Percentiles rank a stretch among this genome's conserved stretches.
phyloP scores from a whole-genome alignment of 2,329 filamentous ascomycete genomes.

The Pseudogymnoascus sp. region DNA sequence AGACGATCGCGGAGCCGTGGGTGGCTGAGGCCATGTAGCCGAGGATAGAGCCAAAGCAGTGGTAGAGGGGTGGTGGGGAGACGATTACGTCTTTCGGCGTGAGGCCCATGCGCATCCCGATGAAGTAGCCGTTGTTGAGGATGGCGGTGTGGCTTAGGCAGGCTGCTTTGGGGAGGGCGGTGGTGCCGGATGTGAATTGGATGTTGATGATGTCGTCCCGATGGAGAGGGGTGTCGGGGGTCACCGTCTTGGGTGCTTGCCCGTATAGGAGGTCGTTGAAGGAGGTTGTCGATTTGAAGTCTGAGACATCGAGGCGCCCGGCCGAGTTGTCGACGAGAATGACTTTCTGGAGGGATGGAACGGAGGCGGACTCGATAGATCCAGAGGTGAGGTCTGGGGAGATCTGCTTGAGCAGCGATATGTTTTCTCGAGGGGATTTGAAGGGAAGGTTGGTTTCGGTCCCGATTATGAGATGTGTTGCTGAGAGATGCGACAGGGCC shows the following conservation, averaged over 20 bases:
- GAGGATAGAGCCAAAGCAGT: constrained; percentile 84
- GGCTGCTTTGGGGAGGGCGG: constrained; percentile 81
- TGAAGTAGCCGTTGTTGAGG: constrained; percentile 82
- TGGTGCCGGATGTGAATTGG: constrained; percentile 96
- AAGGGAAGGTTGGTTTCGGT: constrained; percentile 78
- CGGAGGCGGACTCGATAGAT: constrained; percentile 36
- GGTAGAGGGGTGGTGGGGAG: constrained; percentile 78
- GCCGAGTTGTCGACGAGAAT: constrained; percentile 72
- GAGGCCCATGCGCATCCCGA: constrained; percentile 78
- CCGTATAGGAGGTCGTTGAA: constrained; percentile 25
- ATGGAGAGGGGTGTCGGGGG: constrained; percentile 39
- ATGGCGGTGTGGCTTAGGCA: constrained; percentile 81
- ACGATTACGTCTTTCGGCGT: constrained; percentile 66
- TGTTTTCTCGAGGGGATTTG: constrained; percentile 52
- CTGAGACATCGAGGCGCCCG: constrained; percentile 33
- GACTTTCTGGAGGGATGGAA: constrained; percentile 63
- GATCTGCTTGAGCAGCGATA: constrained; percentile 47
- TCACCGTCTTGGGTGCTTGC: constrained; percentile 32
- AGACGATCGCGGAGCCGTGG: constrained; percentile 67
- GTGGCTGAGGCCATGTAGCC: constrained; percentile 97
- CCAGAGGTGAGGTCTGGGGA: constrained; percentile 34
- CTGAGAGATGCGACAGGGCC: constrained; percentile 67
- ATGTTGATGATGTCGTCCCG: constrained; percentile 79
- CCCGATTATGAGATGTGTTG: constrained; percentile 71
- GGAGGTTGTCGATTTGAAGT: constrained; percentile 31